phyloP scores from a whole-genome alignment of 140 eudicot species.

The Oenanthe javanica region DNA sequence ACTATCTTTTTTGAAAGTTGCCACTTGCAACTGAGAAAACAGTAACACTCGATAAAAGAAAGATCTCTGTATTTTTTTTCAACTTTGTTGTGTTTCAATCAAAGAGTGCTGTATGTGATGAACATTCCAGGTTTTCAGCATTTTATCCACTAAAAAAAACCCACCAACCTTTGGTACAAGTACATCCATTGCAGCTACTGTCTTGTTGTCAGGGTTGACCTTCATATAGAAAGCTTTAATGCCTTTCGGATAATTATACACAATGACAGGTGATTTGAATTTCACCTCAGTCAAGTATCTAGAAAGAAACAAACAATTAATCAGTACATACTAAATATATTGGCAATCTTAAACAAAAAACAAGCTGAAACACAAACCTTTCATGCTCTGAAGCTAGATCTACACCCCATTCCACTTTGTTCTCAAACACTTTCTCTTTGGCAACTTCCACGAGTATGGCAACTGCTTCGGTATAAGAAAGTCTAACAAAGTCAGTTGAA shows the following conservation, averaged over 20 bases:
- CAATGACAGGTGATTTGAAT: conserved; percentile 75
- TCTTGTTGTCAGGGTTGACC: conserved; percentile 74
- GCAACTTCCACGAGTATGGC: conserved; percentile 61
- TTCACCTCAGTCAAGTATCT: conserved; percentile 83
- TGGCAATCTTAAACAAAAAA: neutral
- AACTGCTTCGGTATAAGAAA: conserved; percentile 79
- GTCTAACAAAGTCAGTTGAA: conserved; percentile 50
- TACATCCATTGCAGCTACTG: conserved; percentile 99
- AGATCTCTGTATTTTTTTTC: neutral
- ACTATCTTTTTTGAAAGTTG: neutral
- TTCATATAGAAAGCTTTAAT: conserved; percentile 95
- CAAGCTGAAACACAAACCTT: conserved; percentile 27
- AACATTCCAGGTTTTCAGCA: neutral
- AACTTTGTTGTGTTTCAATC: neutral
- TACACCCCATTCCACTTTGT: conserved; percentile 90
- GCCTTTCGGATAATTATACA: conserved; percentile 91
- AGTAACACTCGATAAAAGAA: neutral
- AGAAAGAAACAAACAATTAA: neutral
- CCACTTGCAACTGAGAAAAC: neutral
- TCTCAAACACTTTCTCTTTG: conserved; percentile 60
- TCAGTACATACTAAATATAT: neutral
- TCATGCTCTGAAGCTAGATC: conserved; percentile 96
- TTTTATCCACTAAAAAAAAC: neutral
- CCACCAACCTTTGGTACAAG: conserved; percentile 86
- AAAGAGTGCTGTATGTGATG: conserved; percentile 1